Conservation (phyloP, 371 early-diverging fungal genomes). For the Phascolomyces articulosus region DNA sequence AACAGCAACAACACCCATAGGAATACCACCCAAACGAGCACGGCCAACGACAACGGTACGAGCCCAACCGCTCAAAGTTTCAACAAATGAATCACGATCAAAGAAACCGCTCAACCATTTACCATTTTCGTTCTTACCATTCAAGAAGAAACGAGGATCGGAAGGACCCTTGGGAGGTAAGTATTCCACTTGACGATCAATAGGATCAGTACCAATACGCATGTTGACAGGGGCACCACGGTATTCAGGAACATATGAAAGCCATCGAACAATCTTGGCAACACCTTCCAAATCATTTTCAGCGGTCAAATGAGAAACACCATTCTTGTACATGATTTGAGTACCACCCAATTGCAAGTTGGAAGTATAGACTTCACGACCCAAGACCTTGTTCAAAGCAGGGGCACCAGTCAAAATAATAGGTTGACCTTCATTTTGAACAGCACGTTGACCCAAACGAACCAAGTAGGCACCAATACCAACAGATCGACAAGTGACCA, state of each 20-base stretch:
- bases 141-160: slow-evolving; percentile 91
- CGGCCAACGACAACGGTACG: slow-evolving; percentile 86
- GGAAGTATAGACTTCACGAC: slow-evolving; percentile 97
- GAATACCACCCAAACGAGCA: slow-evolving; percentile 95
- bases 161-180: slow-evolving; percentile 85
- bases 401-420: slow-evolving; percentile 98
- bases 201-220: slow-evolving; percentile 58
- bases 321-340: slow-evolving; percentile 99
- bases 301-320: slow-evolving; percentile 95
- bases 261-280: slow-evolving; percentile 92
- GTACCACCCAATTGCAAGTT: slow-evolving; percentile 99
- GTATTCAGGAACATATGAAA: slow-evolving; percentile 86
- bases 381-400: slow-evolving; percentile 98
- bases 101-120: slow-evolving; percentile 90
- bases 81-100: slow-evolving; percentile 90
- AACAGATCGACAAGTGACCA: slow-evolving; percentile 98
- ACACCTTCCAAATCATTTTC: slow-evolving; percentile 93
- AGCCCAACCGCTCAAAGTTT: slow-evolving; percentile 76
- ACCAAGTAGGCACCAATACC: slow-evolving; percentile 99
- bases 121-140: slow-evolving; percentile 74
- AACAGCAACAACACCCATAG: slow-evolving; percentile 97
- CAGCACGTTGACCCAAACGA: slow-evolving; percentile 96
- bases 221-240: slow-evolving; percentile 69
- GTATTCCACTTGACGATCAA: slow-evolving; percentile 79
- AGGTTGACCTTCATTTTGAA: slow-evolving; percentile 97